Base-by-base conservation (phyloP, 768 basidiomycete species). In the Xerocomellus amylosporus region DNA sequence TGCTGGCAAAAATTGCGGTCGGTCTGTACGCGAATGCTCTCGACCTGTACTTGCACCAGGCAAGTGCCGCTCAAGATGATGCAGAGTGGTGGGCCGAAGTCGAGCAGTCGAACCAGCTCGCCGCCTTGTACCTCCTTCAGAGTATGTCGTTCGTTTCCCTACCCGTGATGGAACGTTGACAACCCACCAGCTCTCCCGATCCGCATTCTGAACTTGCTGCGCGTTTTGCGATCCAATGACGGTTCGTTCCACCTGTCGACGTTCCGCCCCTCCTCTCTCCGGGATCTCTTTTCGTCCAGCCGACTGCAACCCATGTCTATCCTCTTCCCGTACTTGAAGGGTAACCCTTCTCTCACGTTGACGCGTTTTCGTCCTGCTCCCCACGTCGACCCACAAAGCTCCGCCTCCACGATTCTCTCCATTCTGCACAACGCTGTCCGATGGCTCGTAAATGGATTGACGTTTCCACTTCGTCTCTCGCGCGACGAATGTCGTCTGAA, bases 31-130 rank as follows among this genome's bases (percentile, higher is more conserved):
- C 82, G 6, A 79, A 86, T 50, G 78, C 83, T 1, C 71, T 94
- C 62, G 81, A 90, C 57, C 64, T 74, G 20, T 82, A 85, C 53
- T 69, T 96, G 54, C 64, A 74, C 10, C 83, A 90, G 63, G 90
- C 93, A 2, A 75, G 81, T 9, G 69, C 83, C 33, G 82, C 85
- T 13, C 92, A 94, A 61, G 71, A 77, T 8, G 90, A 93, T 62
- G 83, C 89, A 19, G 82, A 88, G 42, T 97, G 89, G 88, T 98
- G 94, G 94, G 77, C 79, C 15, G 79, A 83, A 28, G 68, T 88
- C 39, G 85, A 87, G 58, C 77, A 82, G 31, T 91, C 88, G 4
- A 64, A 75, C 26, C 59, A 71, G 48, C 79, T 76, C 19, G 77
- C 86, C 10, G 78, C 79, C 4, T 73, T 80, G 64, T 93, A 88